Evolutionary conservation across 768 basidiomycete genomes (phyloP).

Genomic region (Pisolithus albus): DNA sequence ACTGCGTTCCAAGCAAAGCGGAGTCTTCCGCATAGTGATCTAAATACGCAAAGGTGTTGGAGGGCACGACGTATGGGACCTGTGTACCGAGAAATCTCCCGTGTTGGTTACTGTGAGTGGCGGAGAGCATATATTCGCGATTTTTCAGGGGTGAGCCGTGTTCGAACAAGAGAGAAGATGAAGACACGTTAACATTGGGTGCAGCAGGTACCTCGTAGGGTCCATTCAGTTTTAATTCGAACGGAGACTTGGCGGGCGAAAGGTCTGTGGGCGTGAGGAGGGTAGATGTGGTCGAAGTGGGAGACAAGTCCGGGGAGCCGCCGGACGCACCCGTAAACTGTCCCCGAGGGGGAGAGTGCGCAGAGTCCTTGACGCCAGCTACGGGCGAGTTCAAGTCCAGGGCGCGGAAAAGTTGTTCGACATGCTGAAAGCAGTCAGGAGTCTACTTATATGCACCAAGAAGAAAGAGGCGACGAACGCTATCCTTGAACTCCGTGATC

Average conservation of each 20-base stretch:
- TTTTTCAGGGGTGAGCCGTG: constrained; percentile 33
- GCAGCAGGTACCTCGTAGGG: constrained; percentile 40
- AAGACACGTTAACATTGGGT: constrained; percentile 19
- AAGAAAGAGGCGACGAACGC: constrained; percentile 17
- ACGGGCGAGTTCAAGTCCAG: constrained; percentile 75
- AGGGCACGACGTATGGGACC: constrained; percentile 13
- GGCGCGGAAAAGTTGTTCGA: constrained; percentile 74
- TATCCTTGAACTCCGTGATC: constrained; percentile 50
- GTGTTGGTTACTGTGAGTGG: constrained; percentile 14
- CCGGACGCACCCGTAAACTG: constrained; percentile 29
- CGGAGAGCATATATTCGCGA: constrained; percentile 23
- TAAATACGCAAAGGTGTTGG: constrained; percentile 36
- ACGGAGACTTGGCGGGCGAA: constrained; percentile 53
- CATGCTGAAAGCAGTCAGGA: constrained; percentile 42
- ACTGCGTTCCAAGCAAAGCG: constrained; percentile 30
- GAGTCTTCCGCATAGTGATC: constrained; percentile 47
- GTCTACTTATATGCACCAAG: constrained; percentile 26
- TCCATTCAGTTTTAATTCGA: constrained; percentile 50
- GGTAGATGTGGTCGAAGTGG: constrained; percentile 63
- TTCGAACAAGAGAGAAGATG: constrained; percentile 39
- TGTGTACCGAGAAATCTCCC: constrained; percentile 20
- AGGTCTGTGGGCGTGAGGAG: constrained; percentile 70
- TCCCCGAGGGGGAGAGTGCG: constrained; percentile 39
- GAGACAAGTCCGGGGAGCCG: constrained; percentile 65
- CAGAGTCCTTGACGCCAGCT: constrained; percentile 39